A percentile compares a stretch with the other conserved stretches of the same genome.
These are phyloP conservation scores for Phaeosphaeria sp. DNA, from an alignment of 2,329 filamentous ascomycete genomes.

Conservation along the genomic window DNA sequence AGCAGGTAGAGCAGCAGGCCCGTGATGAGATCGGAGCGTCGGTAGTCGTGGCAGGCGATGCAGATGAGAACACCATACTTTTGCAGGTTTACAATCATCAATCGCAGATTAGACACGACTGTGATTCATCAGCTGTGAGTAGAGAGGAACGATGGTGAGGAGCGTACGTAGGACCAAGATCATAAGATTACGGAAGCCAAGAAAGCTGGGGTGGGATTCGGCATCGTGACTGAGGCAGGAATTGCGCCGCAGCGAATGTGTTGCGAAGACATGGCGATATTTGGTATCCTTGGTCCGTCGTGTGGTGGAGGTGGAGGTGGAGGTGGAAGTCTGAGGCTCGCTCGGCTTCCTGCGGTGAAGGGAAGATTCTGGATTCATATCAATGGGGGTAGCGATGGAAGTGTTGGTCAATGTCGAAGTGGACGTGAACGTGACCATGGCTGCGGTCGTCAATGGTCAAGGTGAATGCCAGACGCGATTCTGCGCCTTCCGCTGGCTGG, in stretches of 20 bases:
- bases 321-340: constrained; percentile 9
- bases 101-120: constrained; percentile 91
- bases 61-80: constrained; percentile 98
- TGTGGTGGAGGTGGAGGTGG: constrained; percentile 13
- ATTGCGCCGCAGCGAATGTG: constrained; percentile 74
- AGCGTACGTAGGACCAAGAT: constrained; percentile 82
- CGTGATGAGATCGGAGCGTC: constrained; percentile 75
- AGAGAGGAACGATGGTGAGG: constrained; percentile 6
- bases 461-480: background rate
- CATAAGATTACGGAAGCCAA: constrained; percentile 96
- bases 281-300: constrained; percentile 55
- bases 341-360: constrained; percentile 32
- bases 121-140: constrained; percentile 28
- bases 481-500: background rate
- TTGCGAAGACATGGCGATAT: constrained; percentile 90
- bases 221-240: constrained; percentile 90
- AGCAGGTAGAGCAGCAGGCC: constrained; percentile 82
- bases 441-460: background rate
- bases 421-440: constrained; percentile 43
- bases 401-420: constrained; percentile 21
- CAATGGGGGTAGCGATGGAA: constrained; percentile 20
- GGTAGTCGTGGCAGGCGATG: constrained; percentile 86
- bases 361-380: constrained; percentile 23
- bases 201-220: constrained; percentile 75
- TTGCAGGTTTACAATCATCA: constrained; percentile 96